Conservation (phyloP, 1,139 yeast species). For the Blastobotrys elegans region DNA sequence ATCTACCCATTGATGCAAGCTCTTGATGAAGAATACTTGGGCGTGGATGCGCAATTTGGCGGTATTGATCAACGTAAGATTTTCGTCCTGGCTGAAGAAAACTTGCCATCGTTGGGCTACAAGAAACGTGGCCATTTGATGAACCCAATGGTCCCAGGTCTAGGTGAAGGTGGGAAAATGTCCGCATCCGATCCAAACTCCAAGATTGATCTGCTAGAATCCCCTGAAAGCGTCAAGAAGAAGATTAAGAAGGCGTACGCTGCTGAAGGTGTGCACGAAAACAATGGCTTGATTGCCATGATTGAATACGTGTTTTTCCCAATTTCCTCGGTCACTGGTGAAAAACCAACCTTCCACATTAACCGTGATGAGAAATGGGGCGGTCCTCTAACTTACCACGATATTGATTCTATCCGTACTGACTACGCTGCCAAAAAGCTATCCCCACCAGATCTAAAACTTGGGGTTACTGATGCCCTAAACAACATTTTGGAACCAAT, state of each 20-base stretch:
- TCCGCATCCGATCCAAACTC: constrained; percentile 98
- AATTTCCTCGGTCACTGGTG: constrained; percentile 61
- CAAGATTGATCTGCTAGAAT: constrained; percentile 88
- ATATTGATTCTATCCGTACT: constrained; percentile 63
- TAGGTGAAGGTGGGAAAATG: constrained; percentile 96
- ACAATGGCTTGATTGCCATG: constrained; percentile 85
- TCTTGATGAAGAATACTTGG: constrained; percentile 86
- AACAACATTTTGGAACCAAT: constrained; percentile 79
- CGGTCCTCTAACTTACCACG: constrained; percentile 72
- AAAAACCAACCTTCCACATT: constrained; percentile 58
- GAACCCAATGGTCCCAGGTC: constrained; percentile 99
- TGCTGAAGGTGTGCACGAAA: constrained; percentile 89
- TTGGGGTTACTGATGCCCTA: constrained; percentile 84
- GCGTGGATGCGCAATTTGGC: constrained; percentile 92
- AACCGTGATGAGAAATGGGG: constrained; percentile 97
- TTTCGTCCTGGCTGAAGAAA: constrained; percentile 94
- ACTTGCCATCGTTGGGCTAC: constrained; percentile 80
- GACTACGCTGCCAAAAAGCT: constrained; percentile 70
- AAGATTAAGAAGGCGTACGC: constrained; percentile 91
- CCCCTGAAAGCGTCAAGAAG: constrained; percentile 80
- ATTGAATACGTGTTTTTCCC: constrained; percentile 82
- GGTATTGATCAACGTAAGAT: constrained; percentile 99
- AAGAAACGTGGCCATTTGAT: constrained; percentile 96
- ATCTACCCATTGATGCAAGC: constrained; percentile 99
- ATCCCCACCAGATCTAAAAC: constrained; percentile 89